Base-by-base conservation (phyloP, 2,329 filamentous ascomycete genomes). In the Davidsoniella eucalypti region DNA sequence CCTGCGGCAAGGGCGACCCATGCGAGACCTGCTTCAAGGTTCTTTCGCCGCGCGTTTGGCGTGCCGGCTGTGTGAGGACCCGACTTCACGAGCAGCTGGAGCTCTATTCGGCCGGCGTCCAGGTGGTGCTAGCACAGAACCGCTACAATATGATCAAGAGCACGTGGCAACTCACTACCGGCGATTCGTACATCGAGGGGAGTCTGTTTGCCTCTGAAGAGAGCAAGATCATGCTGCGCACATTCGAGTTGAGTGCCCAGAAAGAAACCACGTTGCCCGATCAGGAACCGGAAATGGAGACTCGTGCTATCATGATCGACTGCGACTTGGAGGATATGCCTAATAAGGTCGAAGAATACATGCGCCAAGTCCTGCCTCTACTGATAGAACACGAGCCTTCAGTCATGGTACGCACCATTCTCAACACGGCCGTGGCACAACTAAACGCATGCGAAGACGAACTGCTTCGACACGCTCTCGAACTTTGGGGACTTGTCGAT, bases 11-110 rank as follows among this genome's bases (percentile, higher is more conserved):
- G 52, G 78, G 75, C 29, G 73, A 69, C 5, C 77, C 78, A 0
- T 82, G 78, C 56, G 71, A 75, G 49, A 76, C 77, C 1, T 82
- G 78, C 55, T 70, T 71, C 54, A 80, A 77, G 57, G 77, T 82
- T 0, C 63, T 81, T 38, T 71, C 73, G 3, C 76, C 78, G 0
- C 70, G 78, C 7, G 70, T 82, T n/a, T 82, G 78, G 78, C 73
- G 71, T 53, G 73, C 72, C 2, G 74, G 75, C 8, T 82, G 78
- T 57, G 72, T 80, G 21, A 70, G 78, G 44, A 79, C 76, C 6
- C 73, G 75, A 49, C 66, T 82, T 17, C 73, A 74, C 6, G 75
- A 80, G 54, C 72, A 77, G 54, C 66, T 81, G 21, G 73, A 79
- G 49, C 65, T 82, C 10, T 82, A 80, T 58, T 76, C 76, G 10